These are phyloP conservation scores for Cyclotella choctawhatcheeana DNA, from an alignment of 108 stramenopile genomes.

Conservation along the genomic window DNA sequence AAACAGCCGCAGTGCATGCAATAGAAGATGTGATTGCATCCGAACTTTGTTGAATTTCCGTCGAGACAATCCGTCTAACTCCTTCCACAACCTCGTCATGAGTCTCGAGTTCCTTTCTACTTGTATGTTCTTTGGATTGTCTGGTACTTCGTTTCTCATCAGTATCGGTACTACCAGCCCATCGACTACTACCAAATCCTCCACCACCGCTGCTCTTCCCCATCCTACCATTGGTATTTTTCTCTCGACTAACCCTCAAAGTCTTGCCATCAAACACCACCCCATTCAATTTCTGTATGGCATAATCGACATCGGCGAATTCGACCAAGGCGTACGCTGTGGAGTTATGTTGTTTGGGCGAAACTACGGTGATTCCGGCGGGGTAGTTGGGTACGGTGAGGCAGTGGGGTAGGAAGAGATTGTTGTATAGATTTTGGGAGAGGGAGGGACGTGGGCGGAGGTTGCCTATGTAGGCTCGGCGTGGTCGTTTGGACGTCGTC, in stretches of 20 bases:
- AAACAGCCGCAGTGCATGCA: constrained; percentile 51
- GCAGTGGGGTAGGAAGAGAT: constrained; percentile 30
- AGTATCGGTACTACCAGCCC: constrained; percentile 22
- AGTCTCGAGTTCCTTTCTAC: background rate
- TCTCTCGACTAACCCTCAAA: constrained; percentile 37
- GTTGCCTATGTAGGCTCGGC: constrained; percentile 50
- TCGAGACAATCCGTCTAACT: background rate
- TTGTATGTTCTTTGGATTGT: background rate
- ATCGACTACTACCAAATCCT: constrained; percentile 44
- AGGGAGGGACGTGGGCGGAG: constrained; percentile 46
- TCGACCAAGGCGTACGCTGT: constrained; percentile 34
- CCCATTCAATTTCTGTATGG: constrained; percentile 43
- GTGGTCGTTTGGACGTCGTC: constrained; percentile 17
- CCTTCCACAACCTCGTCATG: constrained; percentile 12
- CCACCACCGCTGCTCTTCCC: constrained; percentile 16
- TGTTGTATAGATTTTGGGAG: constrained; percentile 14
- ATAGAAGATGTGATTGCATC: constrained; percentile 45
- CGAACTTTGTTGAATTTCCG: constrained; percentile 21
- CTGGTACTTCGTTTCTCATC: background rate
- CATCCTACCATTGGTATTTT: constrained; percentile 11
- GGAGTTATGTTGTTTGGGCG: background rate
- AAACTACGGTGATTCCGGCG: constrained; percentile 13
- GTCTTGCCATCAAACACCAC: constrained; percentile 42
- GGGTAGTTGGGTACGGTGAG: constrained; percentile 24
- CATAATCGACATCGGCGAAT: constrained; percentile 50